phyloP scores from a whole-genome alignment of 1,284 basidiomycete species.

The Grifola frondosa region DNA sequence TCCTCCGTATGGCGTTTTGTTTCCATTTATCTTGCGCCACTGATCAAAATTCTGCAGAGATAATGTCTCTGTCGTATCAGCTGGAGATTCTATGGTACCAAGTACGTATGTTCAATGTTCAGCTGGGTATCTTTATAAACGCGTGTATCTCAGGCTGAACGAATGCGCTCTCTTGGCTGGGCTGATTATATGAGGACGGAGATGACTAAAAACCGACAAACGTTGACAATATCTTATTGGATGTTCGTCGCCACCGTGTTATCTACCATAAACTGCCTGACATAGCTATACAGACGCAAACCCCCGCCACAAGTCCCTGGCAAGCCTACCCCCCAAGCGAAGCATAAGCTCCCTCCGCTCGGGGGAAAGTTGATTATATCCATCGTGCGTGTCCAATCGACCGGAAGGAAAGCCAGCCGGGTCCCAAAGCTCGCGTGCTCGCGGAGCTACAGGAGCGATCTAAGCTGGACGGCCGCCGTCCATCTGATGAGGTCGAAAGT shows the following conservation, averaged over 20 bases:
- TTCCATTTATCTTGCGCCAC: constrained; percentile 1
- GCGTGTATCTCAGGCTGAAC: constrained; percentile 48
- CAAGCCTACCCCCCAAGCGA: constrained; percentile 30
- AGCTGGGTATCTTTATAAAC: background rate
- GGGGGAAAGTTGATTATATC: constrained; percentile 58
- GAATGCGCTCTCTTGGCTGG: constrained; percentile 79
- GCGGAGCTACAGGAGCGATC: constrained; percentile 61
- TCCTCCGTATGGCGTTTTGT: constrained; percentile 60
- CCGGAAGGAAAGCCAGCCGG: constrained; percentile 20
- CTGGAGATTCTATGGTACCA: constrained; percentile 81
- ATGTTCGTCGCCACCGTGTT: constrained; percentile 58
- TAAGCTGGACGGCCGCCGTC: constrained; percentile 47
- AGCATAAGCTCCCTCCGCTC: constrained; percentile 48
- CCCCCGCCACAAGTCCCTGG: constrained; percentile 37
- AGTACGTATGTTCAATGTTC: constrained; percentile 36
- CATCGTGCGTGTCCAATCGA: constrained; percentile 41
- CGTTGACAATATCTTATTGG: constrained; percentile 73
- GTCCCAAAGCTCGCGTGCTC: constrained; percentile 51
- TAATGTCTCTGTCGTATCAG: constrained; percentile 84
- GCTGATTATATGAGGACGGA: constrained; percentile 65
- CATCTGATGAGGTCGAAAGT: constrained; percentile 73
- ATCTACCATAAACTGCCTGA: constrained; percentile 4
- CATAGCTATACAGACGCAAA: constrained; percentile 41
- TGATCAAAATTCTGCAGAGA: constrained; percentile 48
- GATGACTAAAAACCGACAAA: constrained; percentile 64